Evolutionary conservation across 2,329 filamentous ascomycete species (phyloP).

Genomic region (Chalaropsis thielavioides): DNA sequence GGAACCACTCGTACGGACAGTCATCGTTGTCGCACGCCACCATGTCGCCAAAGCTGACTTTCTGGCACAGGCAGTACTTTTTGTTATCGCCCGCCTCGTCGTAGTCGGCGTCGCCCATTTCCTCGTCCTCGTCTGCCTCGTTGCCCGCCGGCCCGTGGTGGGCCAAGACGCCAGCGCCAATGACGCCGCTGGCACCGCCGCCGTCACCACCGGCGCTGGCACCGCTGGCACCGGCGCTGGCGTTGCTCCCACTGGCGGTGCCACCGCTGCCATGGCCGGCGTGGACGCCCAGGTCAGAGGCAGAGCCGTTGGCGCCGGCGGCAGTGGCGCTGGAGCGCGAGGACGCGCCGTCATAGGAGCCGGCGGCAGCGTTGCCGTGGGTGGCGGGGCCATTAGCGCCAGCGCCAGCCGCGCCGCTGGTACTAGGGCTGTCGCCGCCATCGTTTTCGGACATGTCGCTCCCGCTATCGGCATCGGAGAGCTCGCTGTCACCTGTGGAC

Average conservation of each 20-base stretch:
- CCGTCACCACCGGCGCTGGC: not conserved
- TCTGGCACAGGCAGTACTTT: constrained; percentile 73
- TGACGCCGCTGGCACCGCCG: constrained; percentile 18
- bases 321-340: not conserved
- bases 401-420: constrained; percentile 35
- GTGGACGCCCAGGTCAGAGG: not conserved
- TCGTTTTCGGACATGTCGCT: constrained; percentile 38
- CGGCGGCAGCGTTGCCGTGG: constrained; percentile 23
- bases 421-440: not conserved
- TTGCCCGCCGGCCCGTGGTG: constrained; percentile 26
- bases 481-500: constrained; percentile 48
- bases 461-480: constrained; percentile 47
- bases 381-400: constrained; percentile 24
- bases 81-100: constrained; percentile 64
- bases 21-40: constrained; percentile 75
- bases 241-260: not conserved
- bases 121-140: constrained; percentile 40
- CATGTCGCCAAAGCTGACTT: constrained; percentile 77
- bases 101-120: constrained; percentile 42
- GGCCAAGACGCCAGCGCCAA: not conserved
- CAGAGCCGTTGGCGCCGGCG: not conserved
- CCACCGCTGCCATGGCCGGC: not conserved
- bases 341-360: not conserved
- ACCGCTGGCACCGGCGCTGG: constrained; percentile 20
- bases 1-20: constrained; percentile 76